Base-by-base conservation (phyloP, 176 grass and related monocot genomes). In the Cymbopogon citratus region DNA sequence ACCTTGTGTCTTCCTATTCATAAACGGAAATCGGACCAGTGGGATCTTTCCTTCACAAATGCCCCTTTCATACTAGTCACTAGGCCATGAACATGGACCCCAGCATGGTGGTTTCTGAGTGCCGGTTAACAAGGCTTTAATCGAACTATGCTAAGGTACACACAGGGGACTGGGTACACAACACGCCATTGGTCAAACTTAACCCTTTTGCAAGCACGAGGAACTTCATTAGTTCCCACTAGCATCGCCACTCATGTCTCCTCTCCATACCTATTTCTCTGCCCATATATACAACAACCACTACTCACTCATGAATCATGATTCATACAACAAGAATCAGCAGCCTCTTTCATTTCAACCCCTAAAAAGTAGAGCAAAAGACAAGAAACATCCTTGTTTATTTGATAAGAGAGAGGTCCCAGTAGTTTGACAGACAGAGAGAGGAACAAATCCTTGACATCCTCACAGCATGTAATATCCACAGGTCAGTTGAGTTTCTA, bases 341-440 rank as follows among this genome's bases (percentile, higher is more conserved):
- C 65, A 73, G 19, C 43, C 14, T 49, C 27, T 14, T 36, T 39
- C 65, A 51, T 78, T 89, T 35, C 67, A 57, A 77, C 45, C 51
- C n/a, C 48, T 10, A 64, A 57, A 66, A 34, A 33, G 18, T 2
- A 5, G 1, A 0, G 18, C 26, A 56, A 56, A 25, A 56, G 56
- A 65, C 41, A 60, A 44, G 38, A 51, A 48, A 69, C 31, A 71
- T 76, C 52, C 71, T 67, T 39, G 29, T 23, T 67, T 39, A 23
- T 23, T 63, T 85, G 77, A 85, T 81, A 7, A 52, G 6, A n/a
- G 51, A 48, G 45, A 57, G 2, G 23, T 59, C 56, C 56, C 56
- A 12, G 21, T 77, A 57, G 57, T 77, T 81, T 89, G 77, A 86
- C 73, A 73, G 63, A n/a, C n/a, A n/a, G n/a, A n/a, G n/a, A n/a